phyloP scores from a whole-genome alignment of 495 filamentous ascomycete species.

The Aspergillus heteromorphus region DNA sequence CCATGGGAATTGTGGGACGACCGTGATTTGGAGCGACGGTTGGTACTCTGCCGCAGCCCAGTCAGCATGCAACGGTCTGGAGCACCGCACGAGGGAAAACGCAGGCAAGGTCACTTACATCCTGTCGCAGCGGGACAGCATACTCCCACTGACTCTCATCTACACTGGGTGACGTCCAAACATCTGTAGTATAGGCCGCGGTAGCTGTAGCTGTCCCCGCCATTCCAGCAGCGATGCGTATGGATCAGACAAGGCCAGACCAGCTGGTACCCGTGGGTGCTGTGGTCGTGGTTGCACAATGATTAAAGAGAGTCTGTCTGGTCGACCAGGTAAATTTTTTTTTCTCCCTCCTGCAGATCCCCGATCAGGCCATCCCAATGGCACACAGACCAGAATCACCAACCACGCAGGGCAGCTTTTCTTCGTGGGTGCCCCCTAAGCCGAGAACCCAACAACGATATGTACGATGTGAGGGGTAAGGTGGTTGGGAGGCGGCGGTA shows the following conservation, averaged over 20 bases:
- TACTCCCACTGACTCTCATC: constrained; percentile 39
- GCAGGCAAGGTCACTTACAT: constrained; percentile 26
- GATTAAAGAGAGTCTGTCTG: constrained; percentile 5
- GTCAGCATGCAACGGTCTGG: background rate
- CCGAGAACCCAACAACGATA: constrained; percentile 1
- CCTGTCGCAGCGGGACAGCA: constrained; percentile 37
- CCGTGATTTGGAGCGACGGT: constrained; percentile 29
- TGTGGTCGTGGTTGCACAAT: constrained; percentile 12
- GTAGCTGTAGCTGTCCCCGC: constrained; percentile 41
- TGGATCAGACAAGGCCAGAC: constrained; percentile 31
- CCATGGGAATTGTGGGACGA: constrained; percentile 33
- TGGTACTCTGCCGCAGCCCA: constrained; percentile 16
- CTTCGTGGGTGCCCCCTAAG: background rate
- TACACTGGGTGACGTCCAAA: constrained; percentile 33
- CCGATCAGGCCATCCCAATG: constrained; percentile 36
- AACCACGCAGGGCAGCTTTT: constrained; percentile 6
- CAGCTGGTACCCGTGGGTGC: constrained; percentile 33
- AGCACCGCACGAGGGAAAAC: background rate
- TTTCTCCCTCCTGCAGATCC: constrained; percentile 3
- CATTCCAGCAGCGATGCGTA: constrained; percentile 31
- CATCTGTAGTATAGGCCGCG: constrained; percentile 36
- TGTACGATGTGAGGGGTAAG: constrained; percentile 16
- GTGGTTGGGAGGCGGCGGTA: constrained; percentile 9
- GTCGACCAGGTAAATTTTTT: constrained; percentile 3
- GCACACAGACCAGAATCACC: constrained; percentile 8